Percentiles rank a stretch among this genome's conserved stretches.
Conservation (phyloP, 2,329 filamentous ascomycete species). For the Fusarium tuaranense region DNA sequence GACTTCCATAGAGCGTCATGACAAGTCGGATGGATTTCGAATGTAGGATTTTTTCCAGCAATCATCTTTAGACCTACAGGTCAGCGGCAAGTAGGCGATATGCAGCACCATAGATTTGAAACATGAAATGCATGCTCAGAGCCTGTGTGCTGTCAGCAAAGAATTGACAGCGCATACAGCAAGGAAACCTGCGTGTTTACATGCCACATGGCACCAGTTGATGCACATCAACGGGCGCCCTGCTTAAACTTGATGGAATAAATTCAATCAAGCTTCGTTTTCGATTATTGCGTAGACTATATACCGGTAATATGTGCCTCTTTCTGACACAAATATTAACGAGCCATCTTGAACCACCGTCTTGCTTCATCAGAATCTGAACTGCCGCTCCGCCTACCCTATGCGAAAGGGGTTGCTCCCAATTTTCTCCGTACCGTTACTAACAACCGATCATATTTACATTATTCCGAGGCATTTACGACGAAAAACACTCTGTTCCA, state of each 20-base stretch:
- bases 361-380: neutral
- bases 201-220: neutral
- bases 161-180: accelerated
- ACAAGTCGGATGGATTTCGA: neutral
- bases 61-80: neutral
- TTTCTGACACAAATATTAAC: neutral
- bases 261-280: accelerated
- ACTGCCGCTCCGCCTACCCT: neutral
- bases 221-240: accelerated
- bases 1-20: neutral
- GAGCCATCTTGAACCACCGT: accelerated
- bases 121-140: neutral
- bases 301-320: neutral
- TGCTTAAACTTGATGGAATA: neutral
- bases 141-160: accelerated
- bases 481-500: neutral
- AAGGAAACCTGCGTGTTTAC: neutral
- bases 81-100: neutral
- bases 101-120: neutral
- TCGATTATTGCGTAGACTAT: accelerated
- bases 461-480: neutral
- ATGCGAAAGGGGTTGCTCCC: neutral
- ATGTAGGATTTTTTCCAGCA: neutral
- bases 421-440: neutral
- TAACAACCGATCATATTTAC: neutral